phyloP scores from a whole-genome alignment of 768 basidiomycete genomes.

The Royoungia palumana region DNA sequence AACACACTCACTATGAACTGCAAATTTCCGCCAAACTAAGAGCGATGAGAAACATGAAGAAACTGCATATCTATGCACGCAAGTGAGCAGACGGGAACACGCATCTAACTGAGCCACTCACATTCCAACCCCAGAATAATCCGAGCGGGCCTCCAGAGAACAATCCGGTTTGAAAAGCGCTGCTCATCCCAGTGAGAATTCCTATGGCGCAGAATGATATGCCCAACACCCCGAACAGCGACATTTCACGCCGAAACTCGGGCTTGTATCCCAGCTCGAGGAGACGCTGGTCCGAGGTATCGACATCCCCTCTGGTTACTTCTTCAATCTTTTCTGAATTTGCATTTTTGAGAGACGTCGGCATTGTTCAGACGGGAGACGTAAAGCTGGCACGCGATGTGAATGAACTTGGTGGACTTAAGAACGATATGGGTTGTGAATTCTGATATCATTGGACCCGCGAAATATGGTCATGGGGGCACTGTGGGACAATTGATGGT shows the following conservation, averaged over 20 bases:
- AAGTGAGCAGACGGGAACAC: neutral
- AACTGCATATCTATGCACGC: slow-evolving; percentile 43
- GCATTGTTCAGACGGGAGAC: slow-evolving; percentile 1
- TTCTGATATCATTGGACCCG: neutral
- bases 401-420: neutral
- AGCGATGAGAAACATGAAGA: slow-evolving; percentile 58
- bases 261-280: slow-evolving; percentile 52
- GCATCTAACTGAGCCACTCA: slow-evolving; percentile 21
- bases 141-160: slow-evolving; percentile 58
- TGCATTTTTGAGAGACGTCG: neutral
- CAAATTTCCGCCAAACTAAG: slow-evolving; percentile 57
- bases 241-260: slow-evolving; percentile 59
- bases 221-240: slow-evolving; percentile 54
- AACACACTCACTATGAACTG: slow-evolving; percentile 46
- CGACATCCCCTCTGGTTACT: slow-evolving; percentile 2
- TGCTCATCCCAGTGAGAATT: slow-evolving; percentile 58
- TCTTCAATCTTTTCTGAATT: slow-evolving; percentile 16
- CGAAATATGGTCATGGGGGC: slow-evolving; percentile 7
- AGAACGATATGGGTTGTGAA: too few species aligned
- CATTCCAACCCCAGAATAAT: slow-evolving; percentile 64
- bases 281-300: slow-evolving; percentile 38
- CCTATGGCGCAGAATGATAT: slow-evolving; percentile 61
- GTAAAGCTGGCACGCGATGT: neutral
- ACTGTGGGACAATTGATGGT: slow-evolving; percentile 9
- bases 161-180: slow-evolving; percentile 56